Conservation (phyloP, 192 early-diverging fungal genomes). For the Phycomyces blakesleeanus region DNA sequence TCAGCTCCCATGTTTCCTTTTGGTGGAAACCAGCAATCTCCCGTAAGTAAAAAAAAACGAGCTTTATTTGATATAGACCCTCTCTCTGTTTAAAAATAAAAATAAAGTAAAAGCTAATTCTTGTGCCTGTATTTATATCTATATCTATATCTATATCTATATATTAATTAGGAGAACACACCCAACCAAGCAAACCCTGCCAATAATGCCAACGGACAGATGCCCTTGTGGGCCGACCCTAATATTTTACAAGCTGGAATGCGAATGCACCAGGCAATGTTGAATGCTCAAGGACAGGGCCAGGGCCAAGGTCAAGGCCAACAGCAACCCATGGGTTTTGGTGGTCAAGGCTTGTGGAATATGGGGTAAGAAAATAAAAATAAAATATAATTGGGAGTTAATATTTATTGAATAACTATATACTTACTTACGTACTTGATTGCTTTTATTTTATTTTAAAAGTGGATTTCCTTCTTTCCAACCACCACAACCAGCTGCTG, state of each 20-base stretch:
- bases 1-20: not conserved
- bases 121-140: too few relatives aligned
- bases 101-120: slow-evolving; percentile 1
- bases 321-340: slow-evolving; percentile 1
- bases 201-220: not conserved
- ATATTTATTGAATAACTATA: too few relatives aligned
- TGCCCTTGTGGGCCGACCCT: slow-evolving; percentile 31
- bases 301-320: slow-evolving; percentile 15
- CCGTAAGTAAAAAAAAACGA: not conserved
- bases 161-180: not conserved
- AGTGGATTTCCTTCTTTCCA: not conserved
- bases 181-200: not conserved
- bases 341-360: slow-evolving; percentile 10
- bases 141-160: too few relatives aligned
- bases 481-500: slow-evolving; percentile 20
- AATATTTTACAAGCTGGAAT: slow-evolving; percentile 28
- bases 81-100: not conserved
- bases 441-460: too few relatives aligned
- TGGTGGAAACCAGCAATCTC: not conserved
- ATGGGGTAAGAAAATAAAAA: not conserved
- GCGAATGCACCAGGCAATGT: slow-evolving; percentile 29
- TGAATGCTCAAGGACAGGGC: not conserved
- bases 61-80: not conserved
- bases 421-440: too few relatives aligned
- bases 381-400: too few relatives aligned